Conservation (phyloP, 2,329 filamentous ascomycete species). For the Trichoderma afroharzianum region DNA sequence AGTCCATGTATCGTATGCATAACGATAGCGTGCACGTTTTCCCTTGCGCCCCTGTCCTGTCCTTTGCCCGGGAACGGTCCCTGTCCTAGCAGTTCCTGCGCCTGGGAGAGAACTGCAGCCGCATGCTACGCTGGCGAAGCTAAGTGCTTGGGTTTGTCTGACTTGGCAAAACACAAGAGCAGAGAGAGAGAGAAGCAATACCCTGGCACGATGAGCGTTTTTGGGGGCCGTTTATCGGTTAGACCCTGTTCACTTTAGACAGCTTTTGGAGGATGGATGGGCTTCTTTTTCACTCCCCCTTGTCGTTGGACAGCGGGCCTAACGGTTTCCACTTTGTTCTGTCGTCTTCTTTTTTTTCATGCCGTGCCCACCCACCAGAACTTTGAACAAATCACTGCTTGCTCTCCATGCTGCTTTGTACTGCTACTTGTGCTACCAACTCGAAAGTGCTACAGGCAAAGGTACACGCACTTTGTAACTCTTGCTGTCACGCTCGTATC, state of each 20-base stretch:
- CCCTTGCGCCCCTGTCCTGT: neutral
- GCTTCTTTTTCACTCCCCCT: neutral
- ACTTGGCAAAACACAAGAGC: neutral
- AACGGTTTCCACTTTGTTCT: neutral
- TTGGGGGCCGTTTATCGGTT: constrained; percentile 8
- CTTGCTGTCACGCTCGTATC: neutral
- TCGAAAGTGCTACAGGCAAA: neutral
- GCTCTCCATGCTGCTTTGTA: neutral
- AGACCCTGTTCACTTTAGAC: neutral
- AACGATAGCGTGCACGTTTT: constrained; percentile 16
- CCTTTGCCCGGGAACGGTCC: neutral
- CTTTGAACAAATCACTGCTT: neutral
- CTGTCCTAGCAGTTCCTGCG: constrained; percentile 6
- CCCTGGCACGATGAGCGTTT: neutral
- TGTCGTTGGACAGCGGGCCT: neutral
- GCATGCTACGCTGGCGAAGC: neutral
- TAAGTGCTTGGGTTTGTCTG: neutral
- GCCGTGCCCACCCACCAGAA: neutral
- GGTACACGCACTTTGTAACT: neutral
- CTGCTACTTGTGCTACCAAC: neutral
- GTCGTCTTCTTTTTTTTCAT: neutral
- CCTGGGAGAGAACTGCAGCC: neutral
- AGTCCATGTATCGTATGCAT: constrained; percentile 16
- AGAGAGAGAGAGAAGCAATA: neutral
- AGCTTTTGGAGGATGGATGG: neutral